Conservation (phyloP, 2,329 filamentous ascomycete species). For the Diaporthe nobilis region DNA sequence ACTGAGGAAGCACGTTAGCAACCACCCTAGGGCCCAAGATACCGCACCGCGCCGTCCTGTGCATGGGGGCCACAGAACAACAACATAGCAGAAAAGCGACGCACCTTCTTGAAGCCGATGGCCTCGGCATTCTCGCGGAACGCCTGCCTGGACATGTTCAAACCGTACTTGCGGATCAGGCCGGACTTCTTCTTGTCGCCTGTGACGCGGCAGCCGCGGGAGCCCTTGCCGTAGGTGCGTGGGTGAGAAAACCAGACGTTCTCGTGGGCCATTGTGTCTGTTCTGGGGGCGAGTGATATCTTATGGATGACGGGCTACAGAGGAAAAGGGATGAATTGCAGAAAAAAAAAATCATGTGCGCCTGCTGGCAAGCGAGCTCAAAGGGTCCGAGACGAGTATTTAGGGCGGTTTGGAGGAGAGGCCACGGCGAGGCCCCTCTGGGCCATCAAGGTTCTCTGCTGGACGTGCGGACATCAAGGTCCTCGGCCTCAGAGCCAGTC, state of each 20-base stretch:
- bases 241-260: slow-evolving; percentile 89
- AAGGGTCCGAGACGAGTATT: background rate
- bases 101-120: slow-evolving; percentile 64
- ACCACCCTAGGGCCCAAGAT: background rate
- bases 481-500: background rate
- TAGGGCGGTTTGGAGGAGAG: background rate
- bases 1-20: background rate
- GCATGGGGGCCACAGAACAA: background rate
- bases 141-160: slow-evolving; percentile 73
- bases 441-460: slow-evolving; percentile 14
- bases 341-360: background rate
- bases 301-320: background rate
- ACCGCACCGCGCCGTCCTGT: background rate
- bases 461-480: slow-evolving; percentile 12
- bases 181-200: slow-evolving; percentile 81
- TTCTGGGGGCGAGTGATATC: background rate
- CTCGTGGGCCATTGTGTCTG: slow-evolving; percentile 64
- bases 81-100: background rate
- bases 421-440: background rate
- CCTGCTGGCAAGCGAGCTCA: background rate
- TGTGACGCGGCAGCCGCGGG: slow-evolving; percentile 67
- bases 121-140: slow-evolving; percentile 65
- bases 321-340: no score
- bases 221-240: slow-evolving; percentile 84
- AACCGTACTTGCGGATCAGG: slow-evolving; percentile 90